Percentiles rank a stretch among this genome's conserved stretches.
Conservation (phyloP, 192 early-diverging fungal species). For the Backusella liffmaniae region DNA sequence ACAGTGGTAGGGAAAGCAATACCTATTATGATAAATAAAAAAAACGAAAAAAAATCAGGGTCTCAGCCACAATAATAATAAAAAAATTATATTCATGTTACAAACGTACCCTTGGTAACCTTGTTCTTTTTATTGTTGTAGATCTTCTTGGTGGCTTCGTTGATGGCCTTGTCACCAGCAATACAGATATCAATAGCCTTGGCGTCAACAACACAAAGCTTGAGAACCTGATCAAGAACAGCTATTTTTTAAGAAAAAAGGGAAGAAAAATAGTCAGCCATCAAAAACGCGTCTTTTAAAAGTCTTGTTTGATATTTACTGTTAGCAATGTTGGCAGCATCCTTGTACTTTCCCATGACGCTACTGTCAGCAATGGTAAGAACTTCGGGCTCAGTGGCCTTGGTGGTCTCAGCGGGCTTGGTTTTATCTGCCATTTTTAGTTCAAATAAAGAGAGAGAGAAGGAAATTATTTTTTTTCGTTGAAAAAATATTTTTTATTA, state of each 20-base stretch:
- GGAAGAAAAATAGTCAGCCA: not conserved
- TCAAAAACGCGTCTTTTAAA: not conserved
- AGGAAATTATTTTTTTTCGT: not conserved
- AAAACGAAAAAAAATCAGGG: not conserved
- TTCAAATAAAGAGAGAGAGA: not conserved
- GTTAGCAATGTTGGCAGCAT: slow-evolving; percentile 87
- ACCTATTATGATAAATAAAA: slow-evolving; percentile 39
- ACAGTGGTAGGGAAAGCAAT: slow-evolving; percentile 87
- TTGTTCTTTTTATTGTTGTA: slow-evolving; percentile 88
- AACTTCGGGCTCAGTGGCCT: slow-evolving; percentile 15
- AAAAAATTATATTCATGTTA: not conserved
- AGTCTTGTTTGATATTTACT: slow-evolving; percentile 42
- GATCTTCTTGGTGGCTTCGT: slow-evolving; percentile 73
- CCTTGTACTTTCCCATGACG: slow-evolving; percentile 91
- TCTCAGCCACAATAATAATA: slow-evolving; percentile 5
- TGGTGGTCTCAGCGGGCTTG: slow-evolving; percentile 5
- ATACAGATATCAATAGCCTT: slow-evolving; percentile 85
- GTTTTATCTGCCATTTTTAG: slow-evolving; percentile 12
- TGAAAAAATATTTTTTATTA: not conserved
- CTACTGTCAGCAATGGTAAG: slow-evolving; percentile 61
- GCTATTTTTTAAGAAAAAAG: slow-evolving; percentile 36
- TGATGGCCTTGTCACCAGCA: slow-evolving; percentile 83
- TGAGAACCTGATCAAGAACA: slow-evolving; percentile 69
- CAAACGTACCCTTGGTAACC: slow-evolving; percentile 27
- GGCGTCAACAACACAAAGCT: slow-evolving; percentile 72